A percentile compares a stretch with the other conserved stretches of the same genome.
Evolutionary conservation across 345 rosid genomes (phyloP).

Genomic region (Eucalyptus viminalis): DNA sequence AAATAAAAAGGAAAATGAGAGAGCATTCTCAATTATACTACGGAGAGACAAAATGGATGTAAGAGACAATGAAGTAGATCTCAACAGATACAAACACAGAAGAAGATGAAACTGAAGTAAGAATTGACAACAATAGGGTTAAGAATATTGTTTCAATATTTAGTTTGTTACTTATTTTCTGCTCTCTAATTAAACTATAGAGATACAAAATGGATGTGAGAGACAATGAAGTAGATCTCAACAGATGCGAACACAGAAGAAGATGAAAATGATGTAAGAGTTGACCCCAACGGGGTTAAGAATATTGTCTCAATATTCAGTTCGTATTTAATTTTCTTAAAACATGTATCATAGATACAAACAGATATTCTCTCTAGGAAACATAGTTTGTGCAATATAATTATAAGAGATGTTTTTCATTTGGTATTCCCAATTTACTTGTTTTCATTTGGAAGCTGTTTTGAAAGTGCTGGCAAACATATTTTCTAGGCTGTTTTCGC

Average conservation of each 20-base stretch:
- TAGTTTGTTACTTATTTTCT: not conserved
- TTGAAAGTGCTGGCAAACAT: not conserved
- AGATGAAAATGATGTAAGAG: not conserved
- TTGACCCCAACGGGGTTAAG: not conserved
- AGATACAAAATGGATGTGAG: not conserved
- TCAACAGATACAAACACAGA: not conserved
- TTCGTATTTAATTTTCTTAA: not conserved
- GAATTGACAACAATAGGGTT: not conserved
- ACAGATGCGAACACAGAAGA: not conserved
- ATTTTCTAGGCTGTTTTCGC: not conserved
- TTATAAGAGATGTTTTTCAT: not conserved
- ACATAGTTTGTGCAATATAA: not conserved
- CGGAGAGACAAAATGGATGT: not conserved
- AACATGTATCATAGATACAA: not conserved
- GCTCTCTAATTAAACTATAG: not conserved
- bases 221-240: not conserved
- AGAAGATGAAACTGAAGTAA: not conserved
- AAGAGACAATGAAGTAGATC: not conserved
- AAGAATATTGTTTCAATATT: not conserved
- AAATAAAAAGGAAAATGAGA: not conserved
- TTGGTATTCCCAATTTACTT: not conserved
- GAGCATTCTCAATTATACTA: not conserved
- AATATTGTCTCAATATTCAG: not conserved
- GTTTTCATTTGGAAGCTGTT: not conserved
- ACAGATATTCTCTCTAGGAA: not conserved